Evolutionary conservation across 257 asterid genomes (phyloP).

Genomic region (Nicotiana knightiana): DNA sequence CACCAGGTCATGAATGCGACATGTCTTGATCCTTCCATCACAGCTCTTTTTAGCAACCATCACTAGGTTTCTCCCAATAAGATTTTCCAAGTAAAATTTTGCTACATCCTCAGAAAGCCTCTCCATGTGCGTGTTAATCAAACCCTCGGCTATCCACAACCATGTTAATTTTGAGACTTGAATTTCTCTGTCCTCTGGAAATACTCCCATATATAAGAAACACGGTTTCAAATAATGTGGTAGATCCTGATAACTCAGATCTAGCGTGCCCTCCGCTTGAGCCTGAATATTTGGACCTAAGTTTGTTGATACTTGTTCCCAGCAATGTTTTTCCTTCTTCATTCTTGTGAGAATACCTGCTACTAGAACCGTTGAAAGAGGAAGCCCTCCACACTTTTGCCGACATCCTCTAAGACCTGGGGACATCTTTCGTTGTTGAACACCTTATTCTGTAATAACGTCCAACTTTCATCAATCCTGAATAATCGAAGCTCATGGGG

Average conservation of each 20-base stretch:
- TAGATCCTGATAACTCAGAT: constrained; percentile 11
- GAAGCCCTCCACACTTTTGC: constrained; percentile 1
- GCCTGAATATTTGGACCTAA: neutral
- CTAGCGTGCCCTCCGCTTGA: neutral
- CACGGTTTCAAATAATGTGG: neutral
- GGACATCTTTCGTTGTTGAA: neutral
- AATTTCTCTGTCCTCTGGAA: neutral
- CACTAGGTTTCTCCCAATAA: constrained; percentile 2
- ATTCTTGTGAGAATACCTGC: neutral
- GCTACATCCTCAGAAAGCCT: neutral
- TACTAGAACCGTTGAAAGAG: neutral
- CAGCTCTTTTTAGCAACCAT: neutral
- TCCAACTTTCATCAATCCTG: neutral
- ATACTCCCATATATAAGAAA: constrained; percentile 5
- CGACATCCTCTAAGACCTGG: neutral
- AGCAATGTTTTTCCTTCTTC: neutral
- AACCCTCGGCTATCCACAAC: constrained; percentile 17
- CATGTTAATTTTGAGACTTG: neutral
- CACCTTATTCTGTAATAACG: neutral
- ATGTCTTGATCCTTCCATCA: neutral
- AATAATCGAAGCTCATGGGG: neutral
- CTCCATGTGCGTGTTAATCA: neutral
- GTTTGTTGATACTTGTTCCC: neutral
- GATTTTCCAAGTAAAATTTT: neutral
- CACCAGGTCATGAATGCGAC: constrained; percentile 14